A percentile compares a stretch with the other conserved stretches of the same genome.
Evolutionary conservation across 768 basidiomycete genomes (phyloP).

Genomic region (Dendrothele bispora): DNA sequence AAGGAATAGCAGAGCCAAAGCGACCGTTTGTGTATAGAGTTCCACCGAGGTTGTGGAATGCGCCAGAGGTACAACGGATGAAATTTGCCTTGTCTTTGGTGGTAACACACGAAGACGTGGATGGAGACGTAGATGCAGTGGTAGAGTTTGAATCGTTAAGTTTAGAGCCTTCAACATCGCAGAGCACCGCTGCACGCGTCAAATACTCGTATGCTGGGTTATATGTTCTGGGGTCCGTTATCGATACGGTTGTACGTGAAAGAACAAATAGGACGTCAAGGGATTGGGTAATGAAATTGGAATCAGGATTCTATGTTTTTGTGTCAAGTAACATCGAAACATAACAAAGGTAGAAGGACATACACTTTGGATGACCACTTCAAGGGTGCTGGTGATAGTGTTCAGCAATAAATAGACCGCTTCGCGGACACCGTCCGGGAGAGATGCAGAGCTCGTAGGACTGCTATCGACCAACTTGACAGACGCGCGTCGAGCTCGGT

Average conservation of each 20-base stretch:
- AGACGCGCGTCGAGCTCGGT: slow-evolving; percentile 53
- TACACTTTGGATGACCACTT: slow-evolving; percentile 30
- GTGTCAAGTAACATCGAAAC: background rate
- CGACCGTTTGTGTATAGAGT: slow-evolving; percentile 66
- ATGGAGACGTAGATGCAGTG: background rate
- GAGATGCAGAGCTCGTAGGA: slow-evolving; percentile 45
- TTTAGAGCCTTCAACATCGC: slow-evolving; percentile 21
- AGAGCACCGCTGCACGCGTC: slow-evolving; percentile 36
- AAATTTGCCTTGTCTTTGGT: slow-evolving; percentile 49
- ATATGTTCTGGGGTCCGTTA: slow-evolving; percentile 46
- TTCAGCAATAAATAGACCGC: slow-evolving; percentile 32
- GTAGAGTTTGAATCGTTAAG: background rate
- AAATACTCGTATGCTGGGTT: slow-evolving; percentile 47
- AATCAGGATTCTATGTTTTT: slow-evolving; percentile 12
- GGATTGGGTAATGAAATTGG: slow-evolving; percentile 40
- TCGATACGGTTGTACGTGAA: slow-evolving; percentile 41
- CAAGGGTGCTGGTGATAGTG: slow-evolving; percentile 31
- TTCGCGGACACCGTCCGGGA: slow-evolving; percentile 5
- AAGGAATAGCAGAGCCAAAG: slow-evolving; percentile 64
- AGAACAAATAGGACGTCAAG: slow-evolving; percentile 59
- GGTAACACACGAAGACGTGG: background rate
- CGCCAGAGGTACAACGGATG: slow-evolving; percentile 68
- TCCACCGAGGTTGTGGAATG: slow-evolving; percentile 68
- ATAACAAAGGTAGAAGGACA: slow-evolving; percentile 3
- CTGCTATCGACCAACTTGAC: too few species aligned